Conservation (phyloP, 345 rosid species). For the Citrus trifoliata region DNA sequence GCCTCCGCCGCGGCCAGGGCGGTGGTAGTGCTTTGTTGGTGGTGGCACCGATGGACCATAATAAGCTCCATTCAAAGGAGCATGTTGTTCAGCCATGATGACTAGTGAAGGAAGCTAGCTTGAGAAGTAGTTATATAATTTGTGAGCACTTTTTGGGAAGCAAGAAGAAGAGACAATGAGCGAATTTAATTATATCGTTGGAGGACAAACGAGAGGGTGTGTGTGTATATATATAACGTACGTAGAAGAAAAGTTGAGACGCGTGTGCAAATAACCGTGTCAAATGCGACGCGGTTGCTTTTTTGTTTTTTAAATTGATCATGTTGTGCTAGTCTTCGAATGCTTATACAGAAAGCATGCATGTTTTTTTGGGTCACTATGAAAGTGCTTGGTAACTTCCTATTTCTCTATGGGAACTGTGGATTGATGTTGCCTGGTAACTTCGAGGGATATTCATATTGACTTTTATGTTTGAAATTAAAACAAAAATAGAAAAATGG, state of each 20-base stretch:
- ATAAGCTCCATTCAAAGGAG: conserved; percentile 57
- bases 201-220: neutral
- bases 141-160: neutral
- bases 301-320: neutral
- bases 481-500: neutral
- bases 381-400: neutral
- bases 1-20: conserved; percentile 44
- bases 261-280: neutral
- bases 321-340: neutral
- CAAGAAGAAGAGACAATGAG: neutral
- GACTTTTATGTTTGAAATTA: neutral
- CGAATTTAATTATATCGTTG: neutral
- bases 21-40: conserved; percentile 33
- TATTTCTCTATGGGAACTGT: neutral
- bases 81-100: conserved; percentile 54
- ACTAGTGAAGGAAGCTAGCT: neutral
- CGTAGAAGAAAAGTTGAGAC: neutral
- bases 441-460: neutral
- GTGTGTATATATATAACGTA: neutral
- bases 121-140: neutral
- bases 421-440: neutral
- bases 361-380: neutral
- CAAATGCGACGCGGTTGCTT: neutral
- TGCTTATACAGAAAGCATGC: too few species aligned
- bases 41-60: conserved; percentile 74